These are phyloP conservation scores for Marchantia polymorpha DNA, from an alignment of 225 moss, liverwort and hornwort species.

Conservation along the genomic window DNA sequence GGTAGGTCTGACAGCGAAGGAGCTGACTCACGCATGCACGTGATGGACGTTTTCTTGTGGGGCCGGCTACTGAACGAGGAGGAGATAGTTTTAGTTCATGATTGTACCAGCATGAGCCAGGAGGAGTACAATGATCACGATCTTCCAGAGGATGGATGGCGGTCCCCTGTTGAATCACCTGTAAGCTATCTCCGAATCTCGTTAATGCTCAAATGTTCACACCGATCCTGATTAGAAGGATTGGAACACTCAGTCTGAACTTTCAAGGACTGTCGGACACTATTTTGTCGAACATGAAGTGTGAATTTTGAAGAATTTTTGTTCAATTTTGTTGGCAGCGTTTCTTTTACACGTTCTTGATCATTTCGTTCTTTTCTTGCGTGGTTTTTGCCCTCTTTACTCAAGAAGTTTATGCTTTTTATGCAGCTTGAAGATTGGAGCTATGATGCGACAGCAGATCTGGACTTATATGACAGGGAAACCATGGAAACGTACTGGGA, in stretches of 20 bases:
- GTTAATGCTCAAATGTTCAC: not conserved
- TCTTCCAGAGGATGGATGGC: conserved; percentile 82
- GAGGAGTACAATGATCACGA: conserved; percentile 71
- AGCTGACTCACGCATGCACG: conserved; percentile 93
- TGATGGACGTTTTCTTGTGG: conserved; percentile 94
- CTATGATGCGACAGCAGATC: conserved; percentile 70
- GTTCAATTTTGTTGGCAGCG: too few relatives aligned
- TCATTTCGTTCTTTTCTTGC: not conserved
- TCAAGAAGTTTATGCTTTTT: not conserved
- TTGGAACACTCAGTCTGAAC: too few relatives aligned
- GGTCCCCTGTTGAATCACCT: conserved; percentile 89
- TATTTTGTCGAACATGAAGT: too few relatives aligned
- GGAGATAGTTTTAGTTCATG: conserved; percentile 75
- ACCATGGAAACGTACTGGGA: conserved; percentile 72
- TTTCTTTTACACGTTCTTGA: too few relatives aligned
- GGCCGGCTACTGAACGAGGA: conserved; percentile 82
- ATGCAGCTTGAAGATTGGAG: conserved; percentile 87
- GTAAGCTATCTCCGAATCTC: conserved; percentile 34
- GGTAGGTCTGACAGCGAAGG: conserved; percentile 97
- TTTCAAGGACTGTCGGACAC: too few relatives aligned
- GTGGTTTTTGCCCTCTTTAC: not conserved
- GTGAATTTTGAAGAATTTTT: too few relatives aligned
- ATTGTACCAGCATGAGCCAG: conserved; percentile 68
- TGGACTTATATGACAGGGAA: conserved; percentile 71
- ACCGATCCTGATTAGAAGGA: too few relatives aligned